Evolutionary conservation across 2,329 filamentous ascomycete genomes (phyloP).

Genomic region (Lasiodiplodia hormozganensis): DNA sequence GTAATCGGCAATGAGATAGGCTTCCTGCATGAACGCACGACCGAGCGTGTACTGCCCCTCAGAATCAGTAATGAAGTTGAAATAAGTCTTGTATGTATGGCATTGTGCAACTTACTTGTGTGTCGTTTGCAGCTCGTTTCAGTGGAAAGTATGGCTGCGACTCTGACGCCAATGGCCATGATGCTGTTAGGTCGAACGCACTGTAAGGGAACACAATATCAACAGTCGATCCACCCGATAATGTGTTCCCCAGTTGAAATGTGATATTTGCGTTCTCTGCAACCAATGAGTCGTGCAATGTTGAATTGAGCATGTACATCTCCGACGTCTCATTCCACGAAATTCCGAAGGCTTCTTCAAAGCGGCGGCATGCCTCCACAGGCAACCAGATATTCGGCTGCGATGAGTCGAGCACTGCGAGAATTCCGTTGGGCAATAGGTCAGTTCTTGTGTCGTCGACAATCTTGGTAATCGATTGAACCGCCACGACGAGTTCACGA

Average conservation of each 20-base stretch:
- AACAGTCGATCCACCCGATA: neutral
- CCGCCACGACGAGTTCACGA: slow-evolving; percentile 11
- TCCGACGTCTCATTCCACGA: slow-evolving; percentile 46
- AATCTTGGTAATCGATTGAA: slow-evolving; percentile 14
- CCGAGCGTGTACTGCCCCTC: slow-evolving; percentile 35
- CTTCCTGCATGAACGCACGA: slow-evolving; percentile 46
- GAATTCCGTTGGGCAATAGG: neutral
- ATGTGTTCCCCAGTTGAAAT: neutral
- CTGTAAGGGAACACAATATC: slow-evolving; percentile 24
- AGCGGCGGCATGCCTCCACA: slow-evolving; percentile 44
- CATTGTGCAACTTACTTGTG: slow-evolving; percentile 32
- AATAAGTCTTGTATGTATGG: too few species aligned
- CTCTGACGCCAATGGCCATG: neutral
- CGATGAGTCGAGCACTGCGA: slow-evolving; percentile 11
- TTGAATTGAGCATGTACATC: slow-evolving; percentile 50
- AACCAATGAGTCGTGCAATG: slow-evolving; percentile 42
- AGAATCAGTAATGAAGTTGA: neutral
- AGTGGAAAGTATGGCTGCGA: slow-evolving; percentile 46
- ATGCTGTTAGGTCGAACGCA: slow-evolving; percentile 12
- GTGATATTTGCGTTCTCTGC: slow-evolving; percentile 40
- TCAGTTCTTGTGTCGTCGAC: neutral
- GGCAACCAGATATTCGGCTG: slow-evolving; percentile 37
- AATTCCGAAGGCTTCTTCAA: slow-evolving; percentile 49
- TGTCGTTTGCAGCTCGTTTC: slow-evolving; percentile 44
- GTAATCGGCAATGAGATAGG: slow-evolving; percentile 48